phyloP scores from a whole-genome alignment of 805 yeast genomes.

The Starmerella davenportii region DNA sequence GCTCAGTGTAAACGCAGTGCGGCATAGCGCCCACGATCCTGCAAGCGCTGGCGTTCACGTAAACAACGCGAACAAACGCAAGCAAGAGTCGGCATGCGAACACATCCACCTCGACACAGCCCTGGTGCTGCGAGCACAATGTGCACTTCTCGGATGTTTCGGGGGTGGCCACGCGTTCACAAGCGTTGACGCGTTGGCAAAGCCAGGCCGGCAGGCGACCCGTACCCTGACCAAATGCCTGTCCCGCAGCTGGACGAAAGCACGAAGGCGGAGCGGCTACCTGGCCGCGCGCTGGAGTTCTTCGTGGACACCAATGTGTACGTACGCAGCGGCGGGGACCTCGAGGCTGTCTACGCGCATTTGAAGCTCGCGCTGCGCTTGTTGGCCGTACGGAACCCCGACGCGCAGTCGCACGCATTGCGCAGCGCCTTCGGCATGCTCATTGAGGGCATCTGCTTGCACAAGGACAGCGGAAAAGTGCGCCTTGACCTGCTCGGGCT shows the following conservation, averaged over 20 bases:
- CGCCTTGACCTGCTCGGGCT: slow-evolving; percentile 10
- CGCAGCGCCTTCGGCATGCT: slow-evolving; percentile 15
- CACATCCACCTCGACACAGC: no score
- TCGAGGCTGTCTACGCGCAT: neutral
- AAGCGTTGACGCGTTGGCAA: no score
- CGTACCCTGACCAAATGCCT: slow-evolving; percentile 4
- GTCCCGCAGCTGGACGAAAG: slow-evolving; percentile 10
- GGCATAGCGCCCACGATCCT: no score
- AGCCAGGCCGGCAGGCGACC: no score
- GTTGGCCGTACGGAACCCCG: slow-evolving; percentile 14
- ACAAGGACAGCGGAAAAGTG: slow-evolving; percentile 7
- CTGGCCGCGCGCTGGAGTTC: neutral
- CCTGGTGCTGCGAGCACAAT: no score
- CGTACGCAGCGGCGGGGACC: neutral
- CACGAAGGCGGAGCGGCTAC: slow-evolving; percentile 7
- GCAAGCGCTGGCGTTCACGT: no score
- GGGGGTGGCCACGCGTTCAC: no score
- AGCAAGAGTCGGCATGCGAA: no score
- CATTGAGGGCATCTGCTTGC: slow-evolving; percentile 8
- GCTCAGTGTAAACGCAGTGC: no score
- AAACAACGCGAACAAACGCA: no score
- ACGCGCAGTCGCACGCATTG: slow-evolving; percentile 14
- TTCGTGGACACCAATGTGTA: slow-evolving; percentile 2
- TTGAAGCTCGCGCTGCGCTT: slow-evolving; percentile 12
- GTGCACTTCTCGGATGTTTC: no score